Evolutionary conservation across 306 rosid genomes (phyloP), one percentile per base, ranked within the genome.

Genomic region (Amphicarpaea edgeworthii): DNA sequence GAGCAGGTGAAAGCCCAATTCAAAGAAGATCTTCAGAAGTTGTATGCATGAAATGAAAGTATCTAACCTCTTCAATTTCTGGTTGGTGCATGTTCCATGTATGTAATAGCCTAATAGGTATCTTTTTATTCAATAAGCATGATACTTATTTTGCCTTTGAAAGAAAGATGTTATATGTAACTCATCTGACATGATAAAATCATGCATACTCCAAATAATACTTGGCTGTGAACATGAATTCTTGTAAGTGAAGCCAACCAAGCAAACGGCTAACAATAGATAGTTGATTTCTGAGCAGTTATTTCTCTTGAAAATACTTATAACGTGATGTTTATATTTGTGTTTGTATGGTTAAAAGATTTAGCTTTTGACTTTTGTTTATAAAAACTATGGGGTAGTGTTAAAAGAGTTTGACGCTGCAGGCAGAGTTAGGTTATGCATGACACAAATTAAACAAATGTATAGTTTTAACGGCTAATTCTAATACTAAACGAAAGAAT

Each of bases 1-100:
- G 98, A 93, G 75, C 94, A 84, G 59, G 78, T 91, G 16, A 93
- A 90, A 92, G 77, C 83, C 68, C 88, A 84, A 84, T 94, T 92
- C 86, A 90, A 84, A 83, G 82, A 84, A 21, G 95, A 88, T 60
- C 96, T 94, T 16, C 54, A 72, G 24, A 84, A 87, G 85, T 77
- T 94, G 73, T 88, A 94, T 77, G 90, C 77, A 26, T 94, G 89
- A 90, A 79, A 38, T 94, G 88, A 90, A 90, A 79, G 60, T 32
- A 64, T 50, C 26, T 77, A 66, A 19, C 51, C 72, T 42, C 73
- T 60, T 45, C n/a, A 59, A 15, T 15, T 28, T 59, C 17, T 55
- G 14, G 37, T 62, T 20, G 55, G 57, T 53, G 20, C 58, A 26
- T 34, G 40, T 34, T 8, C 19, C 7, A 42, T 59, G 20, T 19